phyloP scores from a whole-genome alignment of 306 rosid species.

The Rosa multiflora region DNA sequence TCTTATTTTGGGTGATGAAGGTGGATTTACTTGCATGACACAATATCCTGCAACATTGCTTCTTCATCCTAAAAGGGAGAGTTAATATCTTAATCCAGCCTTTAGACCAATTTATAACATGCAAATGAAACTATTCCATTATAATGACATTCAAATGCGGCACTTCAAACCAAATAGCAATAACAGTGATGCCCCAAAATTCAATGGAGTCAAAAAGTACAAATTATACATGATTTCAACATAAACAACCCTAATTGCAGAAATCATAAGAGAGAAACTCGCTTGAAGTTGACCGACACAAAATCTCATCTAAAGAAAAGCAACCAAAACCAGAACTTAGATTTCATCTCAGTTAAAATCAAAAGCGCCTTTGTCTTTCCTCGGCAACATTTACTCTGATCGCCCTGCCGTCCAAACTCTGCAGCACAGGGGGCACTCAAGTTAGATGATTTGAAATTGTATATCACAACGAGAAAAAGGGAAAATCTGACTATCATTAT shows the following conservation, averaged over 20 bases:
- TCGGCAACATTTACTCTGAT: slow-evolving; percentile 88
- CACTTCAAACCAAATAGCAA: slow-evolving; percentile 1
- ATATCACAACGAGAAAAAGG: neutral
- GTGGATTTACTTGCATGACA: no score
- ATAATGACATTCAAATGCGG: neutral
- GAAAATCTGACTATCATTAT: neutral
- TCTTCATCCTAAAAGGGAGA: neutral
- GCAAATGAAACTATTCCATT: neutral
- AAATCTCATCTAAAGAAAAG: slow-evolving; percentile 33
- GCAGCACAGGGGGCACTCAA: slow-evolving; percentile 27
- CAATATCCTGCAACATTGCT: neutral
- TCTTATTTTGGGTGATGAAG: no score
- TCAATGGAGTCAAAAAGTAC: slow-evolving; percentile 3
- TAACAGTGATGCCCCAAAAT: slow-evolving; percentile 15
- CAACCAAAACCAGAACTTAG: slow-evolving; percentile 20
- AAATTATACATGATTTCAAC: slow-evolving; percentile 18
- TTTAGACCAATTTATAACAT: neutral
- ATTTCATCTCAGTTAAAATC: slow-evolving; percentile 38
- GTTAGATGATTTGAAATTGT: slow-evolving; percentile 10
- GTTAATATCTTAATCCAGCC: neutral
- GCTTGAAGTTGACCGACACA: slow-evolving; percentile 34
- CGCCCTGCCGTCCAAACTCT: slow-evolving; percentile 82
- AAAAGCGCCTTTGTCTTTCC: slow-evolving; percentile 78
- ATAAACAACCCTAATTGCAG: slow-evolving; percentile 11
- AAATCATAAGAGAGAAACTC: slow-evolving; percentile 22